These are phyloP conservation scores for Pneumocystis jirovecii DNA, from an alignment of 1,139 yeast genomes.

Conservation along the genomic window DNA sequence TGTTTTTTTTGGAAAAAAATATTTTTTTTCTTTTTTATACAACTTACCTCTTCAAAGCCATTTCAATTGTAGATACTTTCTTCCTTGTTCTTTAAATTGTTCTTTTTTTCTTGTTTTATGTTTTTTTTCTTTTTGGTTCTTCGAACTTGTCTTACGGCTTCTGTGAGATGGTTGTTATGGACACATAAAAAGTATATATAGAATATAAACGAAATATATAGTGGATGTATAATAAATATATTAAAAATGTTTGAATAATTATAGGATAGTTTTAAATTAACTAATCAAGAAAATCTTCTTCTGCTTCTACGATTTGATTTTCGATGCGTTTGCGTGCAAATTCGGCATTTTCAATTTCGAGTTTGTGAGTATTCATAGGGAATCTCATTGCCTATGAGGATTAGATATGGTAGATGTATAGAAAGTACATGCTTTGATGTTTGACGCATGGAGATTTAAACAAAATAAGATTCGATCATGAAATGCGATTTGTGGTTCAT, in stretches of 20 bases:
- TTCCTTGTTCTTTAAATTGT: background rate
- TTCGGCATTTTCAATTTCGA: slow-evolving; percentile 39
- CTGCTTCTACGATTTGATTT: slow-evolving; percentile 31
- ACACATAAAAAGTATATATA: background rate
- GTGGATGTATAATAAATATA: background rate
- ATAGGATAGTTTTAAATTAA: background rate
- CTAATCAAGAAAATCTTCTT: slow-evolving; percentile 20
- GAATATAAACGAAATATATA: background rate
- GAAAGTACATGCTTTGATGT: slow-evolving; percentile 38
- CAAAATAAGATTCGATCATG: slow-evolving; percentile 91
- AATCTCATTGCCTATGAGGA: slow-evolving; percentile 59
- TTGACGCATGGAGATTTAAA: slow-evolving; percentile 76
- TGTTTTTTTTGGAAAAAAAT: background rate
- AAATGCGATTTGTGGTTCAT: slow-evolving; percentile 72
- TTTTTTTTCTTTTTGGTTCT: background rate
- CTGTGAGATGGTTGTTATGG: background rate
- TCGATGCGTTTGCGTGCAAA: slow-evolving; percentile 40
- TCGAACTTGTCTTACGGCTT: background rate
- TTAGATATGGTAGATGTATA: background rate
- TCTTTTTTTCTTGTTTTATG: background rate
- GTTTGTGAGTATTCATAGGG: slow-evolving; percentile 41
- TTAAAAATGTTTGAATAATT: background rate
- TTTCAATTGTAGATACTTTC: background rate
- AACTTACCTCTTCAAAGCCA: background rate
- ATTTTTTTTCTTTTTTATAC: no score